Evolutionary conservation across 331 rosid species (phyloP).

Genomic region (Rhamnella rubrinervis): DNA sequence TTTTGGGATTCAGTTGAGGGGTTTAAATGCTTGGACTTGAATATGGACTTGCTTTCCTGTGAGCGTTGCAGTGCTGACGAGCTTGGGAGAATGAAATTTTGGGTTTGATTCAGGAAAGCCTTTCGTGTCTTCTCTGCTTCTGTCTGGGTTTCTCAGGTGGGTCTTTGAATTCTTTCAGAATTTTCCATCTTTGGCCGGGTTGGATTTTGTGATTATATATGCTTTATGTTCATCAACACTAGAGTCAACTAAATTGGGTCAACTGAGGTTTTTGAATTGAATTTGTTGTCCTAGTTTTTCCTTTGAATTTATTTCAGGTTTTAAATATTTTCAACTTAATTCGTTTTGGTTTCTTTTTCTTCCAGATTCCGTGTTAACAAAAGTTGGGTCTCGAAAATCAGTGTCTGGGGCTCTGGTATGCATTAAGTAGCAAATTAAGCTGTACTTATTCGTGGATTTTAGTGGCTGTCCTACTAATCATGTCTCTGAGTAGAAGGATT

Average conservation of each 20-base stretch:
- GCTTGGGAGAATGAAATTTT: constrained; percentile 23
- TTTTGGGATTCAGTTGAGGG: not conserved
- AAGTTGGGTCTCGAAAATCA: not conserved
- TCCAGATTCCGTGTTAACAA: not conserved
- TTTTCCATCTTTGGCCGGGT: not conserved
- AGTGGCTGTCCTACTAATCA: constrained; percentile 36
- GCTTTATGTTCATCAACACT: not conserved
- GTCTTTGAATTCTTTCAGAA: constrained; percentile 17
- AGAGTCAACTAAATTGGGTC: constrained; percentile 23
- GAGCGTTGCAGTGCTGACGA: constrained; percentile 17
- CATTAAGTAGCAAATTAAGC: constrained; percentile 15
- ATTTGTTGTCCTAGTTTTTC: constrained; percentile 16
- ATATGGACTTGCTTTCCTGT: constrained; percentile 5
- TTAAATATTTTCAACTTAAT: constrained; percentile 31
- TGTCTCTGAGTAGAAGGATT: constrained; percentile 31
- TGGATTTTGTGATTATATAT: not conserved
- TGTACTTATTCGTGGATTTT: constrained; percentile 16
- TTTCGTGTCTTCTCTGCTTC: constrained; percentile 14
- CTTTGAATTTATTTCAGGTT: constrained; percentile 38
- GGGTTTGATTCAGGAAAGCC: constrained; percentile 19
- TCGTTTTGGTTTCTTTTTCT: not conserved
- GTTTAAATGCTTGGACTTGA: constrained; percentile 1
- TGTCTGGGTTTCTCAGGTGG: constrained; percentile 33
- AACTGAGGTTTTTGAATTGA: constrained; percentile 15
- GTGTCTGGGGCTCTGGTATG: constrained; percentile 22